Percentiles rank a stretch among this genome's conserved stretches.
Conservation (phyloP, 495 filamentous ascomycete genomes). For the Talaromyces thailandensis region DNA sequence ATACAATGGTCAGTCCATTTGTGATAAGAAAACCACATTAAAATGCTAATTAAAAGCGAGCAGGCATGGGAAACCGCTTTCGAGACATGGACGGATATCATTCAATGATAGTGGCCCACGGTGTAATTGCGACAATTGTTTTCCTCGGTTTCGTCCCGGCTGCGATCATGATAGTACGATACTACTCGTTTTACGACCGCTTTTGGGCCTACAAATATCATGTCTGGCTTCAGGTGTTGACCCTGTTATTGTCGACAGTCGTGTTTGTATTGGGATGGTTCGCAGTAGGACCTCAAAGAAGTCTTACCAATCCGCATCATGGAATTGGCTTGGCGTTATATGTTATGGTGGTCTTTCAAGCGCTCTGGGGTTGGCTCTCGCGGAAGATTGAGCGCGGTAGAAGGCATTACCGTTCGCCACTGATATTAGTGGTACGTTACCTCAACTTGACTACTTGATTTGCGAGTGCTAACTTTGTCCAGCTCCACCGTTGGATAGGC, state of each 20-base stretch:
- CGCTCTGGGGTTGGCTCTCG: constrained; percentile 66
- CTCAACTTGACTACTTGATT: background rate
- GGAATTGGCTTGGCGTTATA: constrained; percentile 90
- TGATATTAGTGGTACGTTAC: constrained; percentile 59
- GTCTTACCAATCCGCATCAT: constrained; percentile 87
- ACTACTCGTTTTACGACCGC: constrained; percentile 53
- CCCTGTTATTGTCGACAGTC: constrained; percentile 60
- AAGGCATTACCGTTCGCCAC: constrained; percentile 44
- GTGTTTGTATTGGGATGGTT: constrained; percentile 69
- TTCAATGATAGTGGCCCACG: constrained; percentile 71
- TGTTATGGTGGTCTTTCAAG: constrained; percentile 71
- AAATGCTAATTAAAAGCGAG: constrained; percentile 9
- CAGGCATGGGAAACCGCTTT: constrained; percentile 91
- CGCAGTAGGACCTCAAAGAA: constrained; percentile 67
- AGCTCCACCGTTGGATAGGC: constrained; percentile 83
- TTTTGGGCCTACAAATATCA: constrained; percentile 67
- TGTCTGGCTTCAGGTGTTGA: constrained; percentile 79
- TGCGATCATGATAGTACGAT: constrained; percentile 70
- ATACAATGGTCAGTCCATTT: constrained; percentile 71
- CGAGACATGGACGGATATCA: constrained; percentile 66
- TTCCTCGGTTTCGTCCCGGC: constrained; percentile 78
- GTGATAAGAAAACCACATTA: background rate
- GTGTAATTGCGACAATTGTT: constrained; percentile 73
- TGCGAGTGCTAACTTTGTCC: constrained; percentile 11
- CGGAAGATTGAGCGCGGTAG: constrained; percentile 54